These are phyloP conservation scores for Botrytis deweyae DNA, from an alignment of 2,329 filamentous ascomycete genomes.

Conservation along the genomic window DNA sequence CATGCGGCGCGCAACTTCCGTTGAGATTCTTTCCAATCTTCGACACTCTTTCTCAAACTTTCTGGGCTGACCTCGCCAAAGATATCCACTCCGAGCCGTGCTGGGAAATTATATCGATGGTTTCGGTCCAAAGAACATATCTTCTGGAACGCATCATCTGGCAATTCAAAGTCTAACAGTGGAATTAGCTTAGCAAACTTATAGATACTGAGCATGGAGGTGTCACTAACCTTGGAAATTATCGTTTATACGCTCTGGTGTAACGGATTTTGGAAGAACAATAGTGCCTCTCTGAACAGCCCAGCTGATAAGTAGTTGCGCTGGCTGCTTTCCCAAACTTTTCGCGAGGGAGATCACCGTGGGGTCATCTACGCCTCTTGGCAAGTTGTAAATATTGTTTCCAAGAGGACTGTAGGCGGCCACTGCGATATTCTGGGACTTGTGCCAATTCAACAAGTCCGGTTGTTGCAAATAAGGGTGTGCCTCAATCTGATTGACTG, in stretches of 20 bases:
- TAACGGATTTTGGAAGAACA: conserved; percentile 56
- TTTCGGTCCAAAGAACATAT: conserved; percentile 44
- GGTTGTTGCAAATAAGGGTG: conserved; percentile 66
- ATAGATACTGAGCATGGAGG: not conserved
- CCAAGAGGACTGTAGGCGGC: conserved; percentile 66
- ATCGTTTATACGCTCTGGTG: conserved; percentile 49
- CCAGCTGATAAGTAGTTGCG: conserved; percentile 55
- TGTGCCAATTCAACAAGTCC: conserved; percentile 56
- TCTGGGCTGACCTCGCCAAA: conserved; percentile 45
- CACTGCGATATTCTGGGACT: conserved; percentile 57
- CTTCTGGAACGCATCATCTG: conserved; percentile 42
- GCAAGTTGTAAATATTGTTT: conserved; percentile 51
- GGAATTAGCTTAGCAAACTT: not conserved
- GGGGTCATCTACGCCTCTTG: conserved; percentile 48
- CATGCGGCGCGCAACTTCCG: conserved; percentile 8
- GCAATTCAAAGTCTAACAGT: conserved; percentile 42
- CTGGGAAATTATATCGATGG: conserved; percentile 47
- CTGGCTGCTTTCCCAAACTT: conserved; percentile 51
- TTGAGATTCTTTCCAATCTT: conserved; percentile 31
- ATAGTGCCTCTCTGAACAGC: conserved; percentile 53
- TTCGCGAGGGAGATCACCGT: conserved; percentile 53
- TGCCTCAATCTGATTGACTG: conserved; percentile 68
- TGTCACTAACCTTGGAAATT: conserved; percentile 43
- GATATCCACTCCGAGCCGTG: conserved; percentile 45
- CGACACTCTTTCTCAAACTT: conserved; percentile 40